Evolutionary conservation across 164 flowering plant genomes (phyloP).

Genomic region (Liriodendron chinense): DNA sequence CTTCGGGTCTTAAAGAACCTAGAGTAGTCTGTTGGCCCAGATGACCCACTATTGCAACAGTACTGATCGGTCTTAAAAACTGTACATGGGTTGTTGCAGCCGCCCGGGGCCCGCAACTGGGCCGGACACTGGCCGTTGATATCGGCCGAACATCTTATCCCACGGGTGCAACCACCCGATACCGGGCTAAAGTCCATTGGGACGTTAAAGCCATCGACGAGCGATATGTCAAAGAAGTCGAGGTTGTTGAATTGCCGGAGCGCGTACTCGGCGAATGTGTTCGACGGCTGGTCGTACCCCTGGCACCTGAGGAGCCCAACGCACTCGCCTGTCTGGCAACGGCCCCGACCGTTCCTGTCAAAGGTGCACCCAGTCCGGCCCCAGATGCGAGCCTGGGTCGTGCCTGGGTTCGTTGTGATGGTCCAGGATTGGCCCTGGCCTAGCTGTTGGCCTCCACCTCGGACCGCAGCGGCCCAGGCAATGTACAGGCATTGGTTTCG

Average conservation of each 20-base stretch:
- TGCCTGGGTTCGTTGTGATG: neutral
- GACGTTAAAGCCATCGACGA: conserved; percentile 33
- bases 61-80: conserved; percentile 20
- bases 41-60: conserved; percentile 20
- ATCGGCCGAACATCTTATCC: conserved; percentile 16
- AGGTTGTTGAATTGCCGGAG: conserved; percentile 11
- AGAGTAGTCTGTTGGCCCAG: conserved; percentile 21
- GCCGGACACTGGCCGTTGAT: conserved; percentile 25
- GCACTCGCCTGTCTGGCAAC: conserved; percentile 33
- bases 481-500: conserved; percentile 8
- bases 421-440: neutral
- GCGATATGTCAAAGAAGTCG: conserved; percentile 31
- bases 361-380: conserved; percentile 28
- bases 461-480: conserved; percentile 4
- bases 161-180: neutral
- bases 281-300: conserved; percentile 21
- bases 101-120: conserved; percentile 18
- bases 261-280: conserved; percentile 29
- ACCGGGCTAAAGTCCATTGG: conserved; percentile 27
- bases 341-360: conserved; percentile 19
- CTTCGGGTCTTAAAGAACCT: conserved; percentile 26
- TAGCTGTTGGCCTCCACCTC: conserved; percentile 1
- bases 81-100: conserved; percentile 30
- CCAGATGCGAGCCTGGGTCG: conserved; percentile 29
- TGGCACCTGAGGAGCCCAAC: conserved; percentile 14